These are phyloP conservation scores for Mucor velutinosus DNA, from an alignment of 371 early-diverging fungal genomes.

Conservation along the genomic window DNA sequence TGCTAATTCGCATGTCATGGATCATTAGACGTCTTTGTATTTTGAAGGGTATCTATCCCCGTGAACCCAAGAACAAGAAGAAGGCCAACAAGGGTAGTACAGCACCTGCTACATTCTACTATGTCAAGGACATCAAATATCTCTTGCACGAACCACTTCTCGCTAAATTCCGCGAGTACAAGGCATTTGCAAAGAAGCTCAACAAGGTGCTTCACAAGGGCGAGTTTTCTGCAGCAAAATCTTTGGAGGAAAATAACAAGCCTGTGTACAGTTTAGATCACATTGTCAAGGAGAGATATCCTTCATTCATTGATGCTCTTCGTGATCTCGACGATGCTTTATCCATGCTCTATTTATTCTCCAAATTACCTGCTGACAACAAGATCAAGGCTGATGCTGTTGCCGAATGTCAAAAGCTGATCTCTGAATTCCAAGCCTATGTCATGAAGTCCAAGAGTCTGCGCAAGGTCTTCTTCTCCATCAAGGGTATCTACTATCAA, in stretches of 20 bases:
- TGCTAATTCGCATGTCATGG: neutral
- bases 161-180: conserved; percentile 88
- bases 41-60: conserved; percentile 97
- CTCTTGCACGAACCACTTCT: conserved; percentile 92
- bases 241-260: conserved; percentile 67
- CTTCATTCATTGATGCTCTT: conserved; percentile 91
- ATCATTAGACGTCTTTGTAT: conserved; percentile 87
- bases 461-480: conserved; percentile 90
- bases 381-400: conserved; percentile 66
- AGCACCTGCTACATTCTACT: conserved; percentile 89
- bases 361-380: conserved; percentile 82
- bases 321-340: conserved; percentile 96
- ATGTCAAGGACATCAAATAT: conserved; percentile 93
- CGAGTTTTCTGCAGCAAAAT: conserved; percentile 76
- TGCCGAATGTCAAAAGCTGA: conserved; percentile 77
- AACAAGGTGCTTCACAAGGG: conserved; percentile 82
- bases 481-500: conserved; percentile 99
- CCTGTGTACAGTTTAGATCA: conserved; percentile 91
- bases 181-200: conserved; percentile 83
- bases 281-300: conserved; percentile 94
- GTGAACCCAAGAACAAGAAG: conserved; percentile 93
- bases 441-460: conserved; percentile 78
- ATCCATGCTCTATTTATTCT: conserved; percentile 92
- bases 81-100: conserved; percentile 93
- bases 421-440: conserved; percentile 92